Base-by-base conservation (phyloP, 345 rosid species). In the Eucalyptus cloeziana region DNA sequence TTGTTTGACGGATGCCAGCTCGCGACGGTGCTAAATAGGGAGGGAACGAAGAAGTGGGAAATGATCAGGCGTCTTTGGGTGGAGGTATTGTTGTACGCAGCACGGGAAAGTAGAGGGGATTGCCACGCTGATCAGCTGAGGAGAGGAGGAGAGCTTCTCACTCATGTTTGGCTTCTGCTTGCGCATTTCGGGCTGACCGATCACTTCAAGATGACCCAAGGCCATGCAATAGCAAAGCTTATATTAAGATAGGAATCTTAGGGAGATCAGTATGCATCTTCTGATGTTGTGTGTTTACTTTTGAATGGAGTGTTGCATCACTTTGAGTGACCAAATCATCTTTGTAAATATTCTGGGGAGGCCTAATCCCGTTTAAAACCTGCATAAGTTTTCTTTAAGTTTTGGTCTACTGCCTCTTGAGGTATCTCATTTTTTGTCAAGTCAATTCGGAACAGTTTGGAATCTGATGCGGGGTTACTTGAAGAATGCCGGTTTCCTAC, bases 151-250 rank as follows among this genome's bases (percentile, higher is more conserved):
- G 96, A 95, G 87, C 92, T 95, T 27, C 90, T 93, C n/a, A 93
- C 93, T 69, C 94, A 92, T 14, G 94, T 93, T 2, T 94, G 97
- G 95, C 90, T 94, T 7, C 88, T 94, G 87, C 87, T 93, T 92
- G 93, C 94, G 30, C 96, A 95, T 91, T 90, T 91, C 6, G 97
- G 96, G 49, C 87, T 95, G 5, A 95, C 94, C 2, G 94, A 94
- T 27, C 95, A 95, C 85, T 92, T 93, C 89, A 91, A 90, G 87
- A 90, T 92, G 88, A 89, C 92, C 2, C 87, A 88, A n/a, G 94
- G 91, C 14, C 92, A 90, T 83, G 94, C 93, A 49, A 93, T 94
- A 88, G 94, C 94, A 86, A 92, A 81, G 90, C 87, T 93, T 8
- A 40, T 17, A 5, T 76, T 86, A 16, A 43, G 7, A 86, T 90